A percentile compares a stretch with the other conserved stretches of the same genome.
These are phyloP conservation scores for Bryoglossum gracile DNA, from an alignment of 495 filamentous ascomycete species.

Conservation along the genomic window DNA sequence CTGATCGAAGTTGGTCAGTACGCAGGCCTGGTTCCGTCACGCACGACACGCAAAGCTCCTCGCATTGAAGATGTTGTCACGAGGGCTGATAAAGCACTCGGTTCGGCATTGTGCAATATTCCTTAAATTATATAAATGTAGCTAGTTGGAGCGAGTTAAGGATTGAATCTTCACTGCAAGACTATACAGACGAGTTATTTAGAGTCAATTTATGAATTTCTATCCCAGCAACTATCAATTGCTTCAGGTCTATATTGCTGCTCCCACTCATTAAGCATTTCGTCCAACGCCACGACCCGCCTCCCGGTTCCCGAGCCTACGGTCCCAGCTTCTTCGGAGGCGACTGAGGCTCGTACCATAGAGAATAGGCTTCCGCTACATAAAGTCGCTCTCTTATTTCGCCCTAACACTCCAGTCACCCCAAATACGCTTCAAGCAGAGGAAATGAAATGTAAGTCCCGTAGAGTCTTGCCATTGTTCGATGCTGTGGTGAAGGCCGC, in stretches of 20 bases:
- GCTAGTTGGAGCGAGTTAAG: conserved; percentile 6
- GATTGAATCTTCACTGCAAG: not conserved
- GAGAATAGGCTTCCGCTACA: too few relatives aligned
- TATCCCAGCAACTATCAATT: not conserved
- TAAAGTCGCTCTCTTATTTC: too few relatives aligned
- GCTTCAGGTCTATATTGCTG: not conserved
- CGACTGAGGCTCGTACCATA: not conserved
- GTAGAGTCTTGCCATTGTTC: not conserved
- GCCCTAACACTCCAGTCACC: too few relatives aligned
- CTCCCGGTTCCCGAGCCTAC: not conserved
- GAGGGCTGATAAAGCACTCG: conserved; percentile 1
- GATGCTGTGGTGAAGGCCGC: not conserved
- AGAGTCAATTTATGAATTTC: not conserved
- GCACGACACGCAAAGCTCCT: not conserved
- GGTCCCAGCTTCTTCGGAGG: not conserved
- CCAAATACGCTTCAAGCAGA: too few relatives aligned
- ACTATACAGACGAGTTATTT: not conserved
- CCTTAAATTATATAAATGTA: conserved; percentile 1
- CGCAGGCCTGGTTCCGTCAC: conserved; percentile 10
- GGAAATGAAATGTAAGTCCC: too few relatives aligned
- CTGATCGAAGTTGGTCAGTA: conserved; percentile 13
- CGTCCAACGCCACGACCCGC: not conserved
- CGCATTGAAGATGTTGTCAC: conserved; percentile 5
- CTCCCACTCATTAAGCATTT: not conserved
- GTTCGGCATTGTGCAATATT: conserved; percentile 8